phyloP scores from a whole-genome alignment of 2,329 filamentous ascomycete species.

The Penicillium sp. region DNA sequence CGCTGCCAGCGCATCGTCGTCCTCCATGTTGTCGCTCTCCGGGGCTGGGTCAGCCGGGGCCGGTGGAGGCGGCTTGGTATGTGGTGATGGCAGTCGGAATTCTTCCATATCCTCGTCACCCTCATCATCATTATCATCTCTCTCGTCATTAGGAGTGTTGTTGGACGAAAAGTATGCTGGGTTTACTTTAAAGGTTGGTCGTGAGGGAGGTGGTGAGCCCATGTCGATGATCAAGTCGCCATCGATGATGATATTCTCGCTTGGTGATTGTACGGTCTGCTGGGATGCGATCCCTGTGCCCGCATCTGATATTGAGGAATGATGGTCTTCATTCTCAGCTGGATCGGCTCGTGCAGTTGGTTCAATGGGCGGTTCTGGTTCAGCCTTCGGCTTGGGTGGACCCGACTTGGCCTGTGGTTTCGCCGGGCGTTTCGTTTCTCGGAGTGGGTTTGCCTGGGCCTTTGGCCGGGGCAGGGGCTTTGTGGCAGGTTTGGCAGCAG shows the following conservation, averaged over 20 bases:
- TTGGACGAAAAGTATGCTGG: conserved; percentile 44
- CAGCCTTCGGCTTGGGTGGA: conserved; percentile 12
- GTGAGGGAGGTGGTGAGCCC: conserved; percentile 46
- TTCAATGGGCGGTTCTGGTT: conserved; percentile 26
- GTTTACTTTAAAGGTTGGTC: conserved; percentile 38
- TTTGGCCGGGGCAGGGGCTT: conserved; percentile 29
- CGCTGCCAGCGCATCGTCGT: conserved; percentile 56
- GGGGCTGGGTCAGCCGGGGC: conserved; percentile 15
- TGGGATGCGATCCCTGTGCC: conserved; percentile 30
- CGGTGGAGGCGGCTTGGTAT: conserved; percentile 17
- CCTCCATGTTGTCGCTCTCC: conserved; percentile 35
- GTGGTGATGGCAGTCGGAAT: conserved; percentile 35
- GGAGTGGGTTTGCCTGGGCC: conserved; percentile 35
- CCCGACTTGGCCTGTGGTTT: conserved; percentile 24
- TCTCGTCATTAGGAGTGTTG: conserved; percentile 38
- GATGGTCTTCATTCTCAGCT: conserved; percentile 25
- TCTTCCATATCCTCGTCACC: conserved; percentile 14
- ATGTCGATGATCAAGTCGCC: conserved; percentile 50
- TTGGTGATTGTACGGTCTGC: conserved; percentile 35
- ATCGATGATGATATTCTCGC: conserved; percentile 47
- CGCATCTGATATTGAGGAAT: conserved; percentile 34
- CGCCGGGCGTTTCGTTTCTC: conserved; percentile 25
- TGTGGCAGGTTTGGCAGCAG: conserved; percentile 27
- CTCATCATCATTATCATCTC: conserved; percentile 26
- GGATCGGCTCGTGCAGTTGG: conserved; percentile 24